phyloP scores from a whole-genome alignment of 1,284 basidiomycete genomes.

The Volvariella volvacea region DNA sequence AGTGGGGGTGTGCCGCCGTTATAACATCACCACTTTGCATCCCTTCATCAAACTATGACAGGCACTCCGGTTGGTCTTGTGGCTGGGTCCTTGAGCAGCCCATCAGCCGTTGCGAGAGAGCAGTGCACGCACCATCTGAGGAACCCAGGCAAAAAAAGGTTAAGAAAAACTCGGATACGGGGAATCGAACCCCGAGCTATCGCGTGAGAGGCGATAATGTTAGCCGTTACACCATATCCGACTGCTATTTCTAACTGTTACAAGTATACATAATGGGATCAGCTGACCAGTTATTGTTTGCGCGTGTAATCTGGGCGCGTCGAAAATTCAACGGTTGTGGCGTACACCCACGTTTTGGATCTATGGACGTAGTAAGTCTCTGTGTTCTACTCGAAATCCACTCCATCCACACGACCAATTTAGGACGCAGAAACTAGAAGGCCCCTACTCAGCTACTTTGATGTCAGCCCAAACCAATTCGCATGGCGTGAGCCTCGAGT shows the following conservation, averaged over 20 bases:
- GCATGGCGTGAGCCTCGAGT: constrained; percentile 42
- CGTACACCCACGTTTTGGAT: not conserved
- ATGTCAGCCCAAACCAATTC: constrained; percentile 35
- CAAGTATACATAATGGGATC: not conserved
- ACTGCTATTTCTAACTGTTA: not conserved
- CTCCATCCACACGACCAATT: not conserved
- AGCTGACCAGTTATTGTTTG: not conserved
- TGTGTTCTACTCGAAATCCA: constrained; percentile 4
- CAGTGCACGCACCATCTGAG: too few relatives aligned
- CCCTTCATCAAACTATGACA: too few relatives aligned
- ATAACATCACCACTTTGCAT: too few relatives aligned
- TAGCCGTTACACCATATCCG: constrained; percentile 11
- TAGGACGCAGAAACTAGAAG: constrained; percentile 15
- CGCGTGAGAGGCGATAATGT: constrained; percentile 27
- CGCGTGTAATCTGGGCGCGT: not conserved
- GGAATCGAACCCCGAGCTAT: constrained; percentile 76
- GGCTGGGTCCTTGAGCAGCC: too few relatives aligned
- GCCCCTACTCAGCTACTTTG: constrained; percentile 32
- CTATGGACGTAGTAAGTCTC: constrained; percentile 27
- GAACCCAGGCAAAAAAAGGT: too few relatives aligned
- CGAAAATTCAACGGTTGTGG: not conserved
- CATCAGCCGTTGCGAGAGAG: too few relatives aligned
- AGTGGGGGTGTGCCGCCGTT: too few relatives aligned
- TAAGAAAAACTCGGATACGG: constrained; percentile 52
- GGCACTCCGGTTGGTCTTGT: too few relatives aligned